Conservation (phyloP, 2,329 filamentous ascomycete genomes). For the Fusarium multiceps region DNA sequence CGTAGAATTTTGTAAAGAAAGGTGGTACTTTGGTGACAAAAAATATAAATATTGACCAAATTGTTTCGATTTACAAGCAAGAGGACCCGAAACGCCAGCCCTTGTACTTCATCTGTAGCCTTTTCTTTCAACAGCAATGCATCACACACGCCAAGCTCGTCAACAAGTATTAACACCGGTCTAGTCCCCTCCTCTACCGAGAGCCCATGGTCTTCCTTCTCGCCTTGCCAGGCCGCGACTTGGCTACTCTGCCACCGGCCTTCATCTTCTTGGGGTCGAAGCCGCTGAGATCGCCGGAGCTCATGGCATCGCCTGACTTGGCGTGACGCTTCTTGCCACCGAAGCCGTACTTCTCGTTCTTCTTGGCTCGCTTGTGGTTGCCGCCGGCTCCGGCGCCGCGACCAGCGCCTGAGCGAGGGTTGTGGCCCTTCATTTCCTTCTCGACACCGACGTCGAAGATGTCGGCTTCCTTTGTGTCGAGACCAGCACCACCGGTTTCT, state of each 20-base stretch:
- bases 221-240: conserved; percentile 63
- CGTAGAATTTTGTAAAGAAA: background rate
- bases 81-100: conserved; percentile 43
- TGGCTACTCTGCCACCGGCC: conserved; percentile 57
- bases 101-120: conserved; percentile 40
- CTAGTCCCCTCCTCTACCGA: conserved; percentile 30
- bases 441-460: conserved; percentile 93
- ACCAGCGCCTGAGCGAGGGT: conserved; percentile 54
- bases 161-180: conserved; percentile 9
- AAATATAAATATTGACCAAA: conserved; percentile 39
- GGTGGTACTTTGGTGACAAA: conserved; percentile 7
- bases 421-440: conserved; percentile 62
- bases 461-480: conserved; percentile 81
- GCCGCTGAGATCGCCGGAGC: conserved; percentile 80
- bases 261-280: conserved; percentile 92
- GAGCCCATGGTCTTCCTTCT: conserved; percentile 59
- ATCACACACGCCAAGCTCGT: conserved; percentile 11
- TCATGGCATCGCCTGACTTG: conserved; percentile 91
- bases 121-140: conserved; percentile 40
- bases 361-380: conserved; percentile 87
- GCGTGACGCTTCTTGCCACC: conserved; percentile 93
- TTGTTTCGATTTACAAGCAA: conserved; percentile 41
- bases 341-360: conserved; percentile 93
- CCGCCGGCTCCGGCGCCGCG: conserved; percentile 55
- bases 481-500: conserved; percentile 68